Evolutionary conservation across 768 basidiomycete species (phyloP).

Genomic region (Kwoniella newhampshirensis): DNA sequence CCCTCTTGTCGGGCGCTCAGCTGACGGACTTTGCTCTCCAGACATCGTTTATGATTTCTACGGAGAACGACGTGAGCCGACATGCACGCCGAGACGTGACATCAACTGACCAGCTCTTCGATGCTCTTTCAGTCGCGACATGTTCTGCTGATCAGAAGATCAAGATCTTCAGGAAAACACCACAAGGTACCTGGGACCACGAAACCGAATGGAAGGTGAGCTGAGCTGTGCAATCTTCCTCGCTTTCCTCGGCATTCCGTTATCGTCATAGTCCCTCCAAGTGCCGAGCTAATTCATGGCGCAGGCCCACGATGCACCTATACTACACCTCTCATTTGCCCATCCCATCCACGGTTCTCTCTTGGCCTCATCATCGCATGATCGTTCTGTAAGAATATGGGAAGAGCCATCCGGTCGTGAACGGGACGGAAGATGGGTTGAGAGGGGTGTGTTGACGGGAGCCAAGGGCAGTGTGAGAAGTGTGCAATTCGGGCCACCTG

Average conservation of each 20-base stretch:
- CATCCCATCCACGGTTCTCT: slow-evolving; percentile 89
- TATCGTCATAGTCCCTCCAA: slow-evolving; percentile 3
- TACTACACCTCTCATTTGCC: slow-evolving; percentile 81
- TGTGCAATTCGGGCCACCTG: slow-evolving; percentile 80
- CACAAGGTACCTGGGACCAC: slow-evolving; percentile 68
- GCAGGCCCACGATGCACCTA: slow-evolving; percentile 91
- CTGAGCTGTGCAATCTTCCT: slow-evolving; percentile 4
- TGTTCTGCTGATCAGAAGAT: slow-evolving; percentile 57
- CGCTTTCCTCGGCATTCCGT: slow-evolving; percentile 4
- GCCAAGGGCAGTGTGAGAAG: slow-evolving; percentile 80
- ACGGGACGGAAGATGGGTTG: slow-evolving; percentile 42
- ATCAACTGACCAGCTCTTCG: slow-evolving; percentile 2
- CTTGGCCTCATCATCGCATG: slow-evolving; percentile 82
- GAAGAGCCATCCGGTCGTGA: slow-evolving; percentile 58
- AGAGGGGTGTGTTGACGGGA: slow-evolving; percentile 67
- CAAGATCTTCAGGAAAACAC: slow-evolving; percentile 81
- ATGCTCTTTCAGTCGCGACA: slow-evolving; percentile 41
- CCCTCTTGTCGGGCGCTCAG: no score
- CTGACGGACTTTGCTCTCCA: slow-evolving; percentile 13
- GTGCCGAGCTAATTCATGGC: neutral
- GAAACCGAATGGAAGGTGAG: slow-evolving; percentile 90
- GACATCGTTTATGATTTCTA: slow-evolving; percentile 90
- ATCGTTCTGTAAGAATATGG: slow-evolving; percentile 91
- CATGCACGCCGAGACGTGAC: neutral
- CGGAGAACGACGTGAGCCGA: slow-evolving; percentile 57